Percentiles rank a stretch among this genome's conserved stretches.
Evolutionary conservation across 139 green algal genomes (phyloP).

Genomic region (Zygnema cylindricum): DNA sequence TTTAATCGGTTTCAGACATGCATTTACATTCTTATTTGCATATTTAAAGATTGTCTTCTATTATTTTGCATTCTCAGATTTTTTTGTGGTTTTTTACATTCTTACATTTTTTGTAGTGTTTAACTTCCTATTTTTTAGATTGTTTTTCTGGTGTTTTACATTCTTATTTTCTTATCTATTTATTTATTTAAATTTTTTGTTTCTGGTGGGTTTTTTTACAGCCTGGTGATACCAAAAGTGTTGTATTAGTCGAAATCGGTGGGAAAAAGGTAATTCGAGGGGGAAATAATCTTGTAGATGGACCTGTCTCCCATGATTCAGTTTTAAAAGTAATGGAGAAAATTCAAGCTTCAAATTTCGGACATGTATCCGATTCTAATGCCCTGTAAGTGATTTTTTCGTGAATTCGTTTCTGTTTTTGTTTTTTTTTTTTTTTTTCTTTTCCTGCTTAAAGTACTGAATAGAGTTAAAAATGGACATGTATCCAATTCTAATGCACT

Average conservation of each 20-base stretch:
- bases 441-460: too few species aligned
- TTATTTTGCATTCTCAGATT: too few species aligned
- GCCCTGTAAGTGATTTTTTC: conserved; percentile 41
- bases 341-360: conserved; percentile 37
- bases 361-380: conserved; percentile 42
- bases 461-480: too few species aligned
- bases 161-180: neutral
- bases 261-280: conserved; percentile 58
- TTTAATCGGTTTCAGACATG: too few species aligned
- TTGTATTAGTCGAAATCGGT: conserved; percentile 60
- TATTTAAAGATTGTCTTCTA: too few species aligned
- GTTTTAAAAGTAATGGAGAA: conserved; percentile 41
- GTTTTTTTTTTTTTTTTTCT: too few species aligned
- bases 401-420: too few species aligned
- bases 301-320: conserved; percentile 15
- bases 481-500: too few species aligned
- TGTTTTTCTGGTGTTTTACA: neutral
- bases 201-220: conserved; percentile 14
- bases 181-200: neutral
- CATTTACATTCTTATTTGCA: too few species aligned
- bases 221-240: conserved; percentile 65
- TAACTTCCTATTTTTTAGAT: neutral
- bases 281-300: conserved; percentile 65
- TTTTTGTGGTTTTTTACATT: conserved; percentile 4
- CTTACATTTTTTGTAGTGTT: neutral